Evolutionary conservation across 2,329 filamentous ascomycete genomes (phyloP).

Genomic region (Dryadomyces quercivorus): DNA sequence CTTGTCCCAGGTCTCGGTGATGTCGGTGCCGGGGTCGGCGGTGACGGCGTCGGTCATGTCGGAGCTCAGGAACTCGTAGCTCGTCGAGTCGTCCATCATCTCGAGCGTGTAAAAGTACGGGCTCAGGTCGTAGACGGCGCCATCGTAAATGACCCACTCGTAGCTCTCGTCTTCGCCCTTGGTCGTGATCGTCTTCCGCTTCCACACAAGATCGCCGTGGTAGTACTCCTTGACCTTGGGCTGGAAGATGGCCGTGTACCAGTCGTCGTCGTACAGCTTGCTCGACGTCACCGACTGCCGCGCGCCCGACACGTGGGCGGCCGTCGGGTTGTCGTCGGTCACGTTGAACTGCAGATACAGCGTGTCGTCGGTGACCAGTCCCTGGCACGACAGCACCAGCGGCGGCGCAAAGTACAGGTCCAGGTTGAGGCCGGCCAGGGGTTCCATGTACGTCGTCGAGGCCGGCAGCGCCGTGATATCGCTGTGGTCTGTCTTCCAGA

Average conservation of each 20-base stretch:
- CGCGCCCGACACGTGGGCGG: constrained; percentile 59
- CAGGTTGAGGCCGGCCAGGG: constrained; percentile 65
- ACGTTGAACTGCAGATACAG: constrained; percentile 51
- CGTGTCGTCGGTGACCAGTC: constrained; percentile 50
- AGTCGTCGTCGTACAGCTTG: constrained; percentile 49
- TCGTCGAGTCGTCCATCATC: constrained; percentile 35
- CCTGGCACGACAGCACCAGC: constrained; percentile 60
- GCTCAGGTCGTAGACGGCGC: constrained; percentile 75
- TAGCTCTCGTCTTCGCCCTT: constrained; percentile 57
- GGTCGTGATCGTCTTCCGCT: constrained; percentile 41
- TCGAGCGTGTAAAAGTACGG: constrained; percentile 77
- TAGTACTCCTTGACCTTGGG: constrained; percentile 76
- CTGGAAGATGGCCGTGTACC: constrained; percentile 66
- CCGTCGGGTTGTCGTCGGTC: constrained; percentile 42
- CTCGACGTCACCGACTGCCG: constrained; percentile 42
- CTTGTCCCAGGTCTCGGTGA: constrained; percentile 53
- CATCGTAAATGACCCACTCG: constrained; percentile 68
- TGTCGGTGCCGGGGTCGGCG: constrained; percentile 66
- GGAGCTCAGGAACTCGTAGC: constrained; percentile 61
- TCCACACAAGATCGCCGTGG: constrained; percentile 74
- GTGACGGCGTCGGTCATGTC: constrained; percentile 57
- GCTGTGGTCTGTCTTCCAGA: constrained; percentile 76
- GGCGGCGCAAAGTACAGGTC: constrained; percentile 80
- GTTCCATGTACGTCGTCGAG: constrained; percentile 54
- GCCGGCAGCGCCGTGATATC: constrained; percentile 50